phyloP scores from a whole-genome alignment of 2,329 filamentous ascomycete species.

The Cercospora sesami region DNA sequence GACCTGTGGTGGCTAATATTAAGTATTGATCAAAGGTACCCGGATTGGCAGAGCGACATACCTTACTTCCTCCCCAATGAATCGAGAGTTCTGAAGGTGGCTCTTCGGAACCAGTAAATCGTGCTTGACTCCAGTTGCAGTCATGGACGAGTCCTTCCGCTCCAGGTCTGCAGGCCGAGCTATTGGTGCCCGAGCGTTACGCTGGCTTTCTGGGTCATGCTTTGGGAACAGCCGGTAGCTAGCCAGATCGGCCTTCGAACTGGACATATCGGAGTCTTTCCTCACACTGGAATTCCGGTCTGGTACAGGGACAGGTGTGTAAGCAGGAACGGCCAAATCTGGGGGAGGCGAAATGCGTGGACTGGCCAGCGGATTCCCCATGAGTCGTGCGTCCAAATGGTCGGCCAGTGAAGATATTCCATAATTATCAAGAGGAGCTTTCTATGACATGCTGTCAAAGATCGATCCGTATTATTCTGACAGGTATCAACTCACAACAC shows the following conservation, averaged over 20 bases:
- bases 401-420: background rate
- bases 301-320: constrained; percentile 25
- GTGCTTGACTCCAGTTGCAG: constrained; percentile 11
- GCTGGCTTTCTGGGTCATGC: background rate
- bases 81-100: background rate
- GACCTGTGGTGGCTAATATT: background rate
- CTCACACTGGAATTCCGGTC: constrained; percentile 18
- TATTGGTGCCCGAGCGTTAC: background rate
- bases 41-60: background rate
- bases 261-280: background rate
- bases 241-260: background rate
- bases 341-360: background rate
- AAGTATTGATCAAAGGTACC: background rate
- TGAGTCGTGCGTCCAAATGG: background rate
- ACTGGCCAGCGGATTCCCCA: constrained; percentile 1
- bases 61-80: background rate
- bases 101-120: constrained; percentile 12
- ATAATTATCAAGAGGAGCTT: background rate
- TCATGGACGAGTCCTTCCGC: constrained; percentile 8
- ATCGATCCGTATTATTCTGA: background rate
- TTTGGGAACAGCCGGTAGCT: constrained; percentile 6
- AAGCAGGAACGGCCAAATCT: constrained; percentile 13
- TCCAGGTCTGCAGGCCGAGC: constrained; percentile 6
- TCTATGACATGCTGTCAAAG: background rate
- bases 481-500: background rate